Base-by-base conservation (phyloP, 768 basidiomycete species). In the Hortiboletus flavorubellus region DNA sequence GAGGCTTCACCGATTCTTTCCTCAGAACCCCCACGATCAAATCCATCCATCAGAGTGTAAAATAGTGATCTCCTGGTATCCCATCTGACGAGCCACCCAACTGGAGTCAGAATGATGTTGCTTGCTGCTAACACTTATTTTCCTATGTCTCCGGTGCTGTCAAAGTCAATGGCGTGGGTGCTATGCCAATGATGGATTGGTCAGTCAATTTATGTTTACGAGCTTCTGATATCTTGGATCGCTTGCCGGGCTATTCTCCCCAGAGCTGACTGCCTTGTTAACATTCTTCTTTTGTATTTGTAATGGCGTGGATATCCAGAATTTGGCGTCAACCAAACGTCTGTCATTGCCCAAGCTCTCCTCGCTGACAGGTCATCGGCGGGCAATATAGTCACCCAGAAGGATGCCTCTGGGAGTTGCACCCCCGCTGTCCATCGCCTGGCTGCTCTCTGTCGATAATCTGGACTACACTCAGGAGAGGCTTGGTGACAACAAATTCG, bases 251-350 rank as follows among this genome's bases (percentile, higher is more conserved):
- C 14, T 6, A 8, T 39, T 50, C 37, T 16, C n/a, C 7, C 35
- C 43, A 30, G 8, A 12, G 21, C 38, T 49, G 35, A 4, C 38
- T 12, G 10, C 15, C 2, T 9, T 35, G 37, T 51, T 26, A n/a
- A 31, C 7, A 30, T 30, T 26, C 14, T 30, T 26, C 14, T 42
- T 4, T 45, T 30, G 12, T 21, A 21, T 21, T 21, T 21, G 21
- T 21, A 21, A 39, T 37, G 45, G n/a, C 5, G 34, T 26, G 5
- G 39, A 31, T 16, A n/a, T 11, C 37, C 58, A 29, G 65, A 71
- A 37, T 59, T 31, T 5, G 26, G 26, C 26, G 26, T 26, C 26
- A 18, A 37, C 5, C 16, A 7, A n/a, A 3, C 9, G 5, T n/a
- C 33, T 8, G 16, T 54, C 46, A 30, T 44, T 14, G n/a, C 21